Conservation (phyloP, 2,329 filamentous ascomycete species). For the Aureobasidium uvarum region DNA sequence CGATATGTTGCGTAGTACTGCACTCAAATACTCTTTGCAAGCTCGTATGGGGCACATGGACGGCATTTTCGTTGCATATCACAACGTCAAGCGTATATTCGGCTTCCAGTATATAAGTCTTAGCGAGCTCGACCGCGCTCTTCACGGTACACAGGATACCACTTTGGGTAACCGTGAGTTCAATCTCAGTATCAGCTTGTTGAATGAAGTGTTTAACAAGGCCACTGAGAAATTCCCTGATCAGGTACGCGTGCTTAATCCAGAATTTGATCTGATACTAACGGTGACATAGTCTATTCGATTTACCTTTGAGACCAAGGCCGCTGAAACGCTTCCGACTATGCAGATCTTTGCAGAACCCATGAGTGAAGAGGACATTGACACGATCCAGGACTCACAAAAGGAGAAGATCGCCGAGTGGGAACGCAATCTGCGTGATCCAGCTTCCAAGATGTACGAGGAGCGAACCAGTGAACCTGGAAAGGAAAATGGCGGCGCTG, state of each 20-base stretch:
- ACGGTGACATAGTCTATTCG: constrained; percentile 59
- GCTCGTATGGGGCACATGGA: constrained; percentile 98
- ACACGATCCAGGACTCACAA: constrained; percentile 67
- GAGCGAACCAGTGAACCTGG: not conserved
- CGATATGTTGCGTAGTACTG: constrained; percentile 92
- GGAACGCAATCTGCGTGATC: constrained; percentile 50
- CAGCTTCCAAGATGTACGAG: not conserved
- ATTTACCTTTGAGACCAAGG: constrained; percentile 71
- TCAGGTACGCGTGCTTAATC: constrained; percentile 42
- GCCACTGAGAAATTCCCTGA: constrained; percentile 74
- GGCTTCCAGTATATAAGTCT: constrained; percentile 94
- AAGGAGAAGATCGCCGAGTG: constrained; percentile 66
- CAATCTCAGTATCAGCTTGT: constrained; percentile 70
- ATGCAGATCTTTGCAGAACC: constrained; percentile 92
- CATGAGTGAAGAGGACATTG: constrained; percentile 68
- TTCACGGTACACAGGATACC: constrained; percentile 74
- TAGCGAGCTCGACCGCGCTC: constrained; percentile 78
- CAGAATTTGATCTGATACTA: constrained; percentile 16
- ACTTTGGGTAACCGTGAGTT: constrained; percentile 80
- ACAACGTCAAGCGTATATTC: constrained; percentile 93
- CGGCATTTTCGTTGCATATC: constrained; percentile 94
- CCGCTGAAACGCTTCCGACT: constrained; percentile 44
- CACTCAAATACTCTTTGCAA: constrained; percentile 95
- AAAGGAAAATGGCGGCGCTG: not conserved
- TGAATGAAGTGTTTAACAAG: constrained; percentile 75